These are phyloP conservation scores for Chaetomiaceae sp. DNA, from an alignment of 2,329 filamentous ascomycete species.

Conservation along the genomic window DNA sequence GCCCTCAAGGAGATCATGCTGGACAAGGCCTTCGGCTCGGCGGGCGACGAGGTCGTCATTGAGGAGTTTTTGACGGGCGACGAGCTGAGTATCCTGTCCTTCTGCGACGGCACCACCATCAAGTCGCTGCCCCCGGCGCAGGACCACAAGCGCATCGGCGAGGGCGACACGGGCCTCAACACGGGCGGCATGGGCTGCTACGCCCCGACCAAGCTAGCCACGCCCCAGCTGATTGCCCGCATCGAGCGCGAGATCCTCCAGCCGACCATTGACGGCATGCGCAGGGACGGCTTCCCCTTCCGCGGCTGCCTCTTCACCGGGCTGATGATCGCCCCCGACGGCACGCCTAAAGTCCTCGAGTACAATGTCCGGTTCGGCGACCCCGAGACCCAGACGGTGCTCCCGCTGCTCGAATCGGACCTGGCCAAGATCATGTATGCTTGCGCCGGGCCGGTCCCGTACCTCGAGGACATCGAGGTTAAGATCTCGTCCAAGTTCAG, in stretches of 20 bases:
- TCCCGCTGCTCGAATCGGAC: constrained; percentile 80
- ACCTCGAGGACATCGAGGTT: constrained; percentile 65
- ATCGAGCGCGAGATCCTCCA: constrained; percentile 81
- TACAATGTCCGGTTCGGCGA: constrained; percentile 94
- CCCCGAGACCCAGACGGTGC: constrained; percentile 82
- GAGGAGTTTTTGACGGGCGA: constrained; percentile 91
- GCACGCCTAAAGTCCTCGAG: constrained; percentile 73
- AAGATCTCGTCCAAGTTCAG: constrained; percentile 68
- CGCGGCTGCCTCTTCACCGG: constrained; percentile 79
- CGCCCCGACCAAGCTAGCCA: constrained; percentile 78
- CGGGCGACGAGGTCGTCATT: constrained; percentile 88
- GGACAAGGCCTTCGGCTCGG: constrained; percentile 76
- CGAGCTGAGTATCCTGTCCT: constrained; percentile 85
- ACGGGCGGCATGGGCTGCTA: constrained; percentile 98
- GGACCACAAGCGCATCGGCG: constrained; percentile 92
- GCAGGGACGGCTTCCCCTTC: constrained; percentile 69
- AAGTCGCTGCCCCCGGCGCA: constrained; percentile 83
- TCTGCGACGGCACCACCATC: constrained; percentile 84
- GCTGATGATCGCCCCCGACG: constrained; percentile 82
- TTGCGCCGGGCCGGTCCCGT: constrained; percentile 61
- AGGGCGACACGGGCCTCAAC: constrained; percentile 86
- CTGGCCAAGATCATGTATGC: constrained; percentile 85
- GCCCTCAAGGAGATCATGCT: constrained; percentile 90
- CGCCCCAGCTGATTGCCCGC: constrained; percentile 67
- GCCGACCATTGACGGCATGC: constrained; percentile 86